Percentiles rank a stretch among this genome's conserved stretches.
These are phyloP conservation scores for Perilla frutescens DNA, from an alignment of 257 asterid species.

Conservation along the genomic window DNA sequence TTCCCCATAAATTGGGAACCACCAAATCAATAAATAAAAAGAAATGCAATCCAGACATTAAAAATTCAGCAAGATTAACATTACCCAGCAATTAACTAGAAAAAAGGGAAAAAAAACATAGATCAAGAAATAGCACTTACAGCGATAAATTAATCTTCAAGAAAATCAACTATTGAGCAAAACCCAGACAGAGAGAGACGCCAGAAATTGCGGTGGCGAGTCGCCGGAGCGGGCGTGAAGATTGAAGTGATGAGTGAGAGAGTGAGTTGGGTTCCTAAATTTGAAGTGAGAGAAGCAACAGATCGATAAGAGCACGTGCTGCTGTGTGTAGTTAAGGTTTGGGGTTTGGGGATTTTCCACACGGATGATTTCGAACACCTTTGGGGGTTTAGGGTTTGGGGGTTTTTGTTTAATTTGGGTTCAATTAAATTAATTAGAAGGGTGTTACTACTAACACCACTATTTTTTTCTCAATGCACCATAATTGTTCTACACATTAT, in stretches of 20 bases:
- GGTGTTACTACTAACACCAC: too few species aligned
- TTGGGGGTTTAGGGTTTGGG: too few species aligned
- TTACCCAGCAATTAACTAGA: slow-evolving; percentile 14
- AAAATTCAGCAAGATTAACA: neutral
- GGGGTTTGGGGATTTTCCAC: too few species aligned
- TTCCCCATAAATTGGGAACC: neutral
- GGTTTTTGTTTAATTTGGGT: too few species aligned
- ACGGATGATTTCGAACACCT: too few species aligned
- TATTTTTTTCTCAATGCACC: too few species aligned
- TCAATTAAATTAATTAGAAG: too few species aligned
- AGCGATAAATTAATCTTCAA: slow-evolving; percentile 43
- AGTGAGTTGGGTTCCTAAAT: neutral
- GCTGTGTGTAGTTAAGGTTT: slow-evolving; percentile 26
- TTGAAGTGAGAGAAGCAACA: neutral
- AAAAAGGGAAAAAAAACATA: slow-evolving; percentile 9
- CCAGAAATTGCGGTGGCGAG: slow-evolving; percentile 5
- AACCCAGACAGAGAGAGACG: slow-evolving; percentile 28
- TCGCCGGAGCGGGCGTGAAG: neutral
- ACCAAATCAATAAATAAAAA: neutral
- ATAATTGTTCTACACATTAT: too few species aligned
- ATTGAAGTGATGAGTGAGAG: neutral
- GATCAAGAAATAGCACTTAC: slow-evolving; percentile 40
- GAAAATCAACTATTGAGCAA: slow-evolving; percentile 25
- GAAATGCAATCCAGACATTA: slow-evolving; percentile 8
- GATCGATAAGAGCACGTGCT: slow-evolving; percentile 14